Evolutionary conservation across 2,329 filamentous ascomycete species (phyloP).

Genomic region (Trichoderma semiorbis): DNA sequence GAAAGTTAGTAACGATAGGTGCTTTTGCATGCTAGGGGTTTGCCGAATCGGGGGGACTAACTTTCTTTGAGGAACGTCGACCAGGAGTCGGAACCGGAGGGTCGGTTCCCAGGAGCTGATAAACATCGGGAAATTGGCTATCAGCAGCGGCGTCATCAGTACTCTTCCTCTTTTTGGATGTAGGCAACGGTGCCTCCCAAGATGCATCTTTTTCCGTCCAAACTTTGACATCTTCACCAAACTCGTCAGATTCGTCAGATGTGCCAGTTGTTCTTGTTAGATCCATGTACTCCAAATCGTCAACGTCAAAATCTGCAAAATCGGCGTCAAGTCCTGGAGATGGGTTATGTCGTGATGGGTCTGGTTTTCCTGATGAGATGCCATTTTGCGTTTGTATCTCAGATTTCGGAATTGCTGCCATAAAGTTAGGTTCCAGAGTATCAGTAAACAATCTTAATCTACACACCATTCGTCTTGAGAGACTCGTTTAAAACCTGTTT

Average conservation of each 20-base stretch:
- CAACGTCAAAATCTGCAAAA: slow-evolving; percentile 35
- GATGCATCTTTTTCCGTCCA: slow-evolving; percentile 43
- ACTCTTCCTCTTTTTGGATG: slow-evolving; percentile 52
- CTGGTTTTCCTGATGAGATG: slow-evolving; percentile 30
- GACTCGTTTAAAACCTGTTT: slow-evolving; percentile 22
- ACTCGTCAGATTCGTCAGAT: slow-evolving; percentile 35
- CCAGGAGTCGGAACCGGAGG: slow-evolving; percentile 36
- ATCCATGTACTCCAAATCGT: slow-evolving; percentile 39
- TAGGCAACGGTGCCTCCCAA: slow-evolving; percentile 37
- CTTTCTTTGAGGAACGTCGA: slow-evolving; percentile 25
- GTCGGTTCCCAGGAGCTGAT: slow-evolving; percentile 44
- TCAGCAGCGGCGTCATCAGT: slow-evolving; percentile 39
- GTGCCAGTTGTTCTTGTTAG: slow-evolving; percentile 36
- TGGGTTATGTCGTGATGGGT: slow-evolving; percentile 17
- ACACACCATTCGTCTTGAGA: slow-evolving; percentile 14
- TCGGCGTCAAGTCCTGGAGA: slow-evolving; percentile 29
- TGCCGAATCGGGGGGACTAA: slow-evolving; percentile 21
- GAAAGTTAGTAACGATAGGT: not conserved
- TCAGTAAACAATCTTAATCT: not conserved
- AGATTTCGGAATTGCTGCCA: slow-evolving; percentile 10
- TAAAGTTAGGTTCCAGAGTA: not conserved
- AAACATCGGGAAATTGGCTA: slow-evolving; percentile 53
- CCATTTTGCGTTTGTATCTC: slow-evolving; percentile 25
- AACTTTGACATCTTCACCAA: slow-evolving; percentile 37
- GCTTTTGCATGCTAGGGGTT: slow-evolving; percentile 22